A percentile compares a stretch with the other conserved stretches of the same genome.
Conservation (phyloP, 1,284 basidiomycete species). For the Apiotrichum siamense region DNA sequence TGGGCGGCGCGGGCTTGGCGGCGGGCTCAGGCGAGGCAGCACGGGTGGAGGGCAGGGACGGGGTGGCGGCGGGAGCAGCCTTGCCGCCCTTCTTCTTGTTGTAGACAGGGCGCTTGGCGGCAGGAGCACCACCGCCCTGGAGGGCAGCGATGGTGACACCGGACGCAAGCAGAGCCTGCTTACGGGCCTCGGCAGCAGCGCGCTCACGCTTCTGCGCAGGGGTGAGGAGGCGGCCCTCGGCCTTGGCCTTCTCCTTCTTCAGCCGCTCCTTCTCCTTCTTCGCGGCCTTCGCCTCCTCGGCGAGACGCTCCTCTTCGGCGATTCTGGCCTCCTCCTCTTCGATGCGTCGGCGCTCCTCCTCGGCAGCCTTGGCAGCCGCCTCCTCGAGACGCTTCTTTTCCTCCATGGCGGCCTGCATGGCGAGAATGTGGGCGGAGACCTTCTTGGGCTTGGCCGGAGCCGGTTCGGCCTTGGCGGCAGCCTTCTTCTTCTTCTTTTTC, state of each 20-base stretch:
- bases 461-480: conserved; percentile 64
- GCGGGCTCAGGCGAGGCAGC: conserved; percentile 29
- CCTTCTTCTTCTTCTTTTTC: conserved; percentile 87
- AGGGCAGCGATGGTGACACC: conserved; percentile 88
- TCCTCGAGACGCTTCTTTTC: conserved; percentile 82
- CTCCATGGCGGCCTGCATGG: conserved; percentile 72
- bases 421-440: conserved; percentile 61
- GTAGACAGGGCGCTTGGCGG: conserved; percentile 57
- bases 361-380: conserved; percentile 66
- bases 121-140: conserved; percentile 50
- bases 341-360: conserved; percentile 58
- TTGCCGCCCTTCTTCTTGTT: conserved; percentile 64
- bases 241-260: conserved; percentile 63
- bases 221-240: conserved; percentile 82
- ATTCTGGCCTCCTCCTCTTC: conserved; percentile 75
- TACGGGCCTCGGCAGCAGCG: conserved; percentile 82
- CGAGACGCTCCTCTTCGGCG: conserved; percentile 68
- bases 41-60: conserved; percentile 36
- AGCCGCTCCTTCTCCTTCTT: conserved; percentile 90
- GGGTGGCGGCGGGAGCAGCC: conserved; percentile 21
- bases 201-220: conserved; percentile 96
- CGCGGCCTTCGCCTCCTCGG: conserved; percentile 75
- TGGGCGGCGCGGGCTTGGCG: background rate
- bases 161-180: conserved; percentile 75
- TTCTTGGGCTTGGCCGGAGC: conserved; percentile 56